Conservation (phyloP, 129 eudicot genomes). For the Flaveria robusta region DNA sequence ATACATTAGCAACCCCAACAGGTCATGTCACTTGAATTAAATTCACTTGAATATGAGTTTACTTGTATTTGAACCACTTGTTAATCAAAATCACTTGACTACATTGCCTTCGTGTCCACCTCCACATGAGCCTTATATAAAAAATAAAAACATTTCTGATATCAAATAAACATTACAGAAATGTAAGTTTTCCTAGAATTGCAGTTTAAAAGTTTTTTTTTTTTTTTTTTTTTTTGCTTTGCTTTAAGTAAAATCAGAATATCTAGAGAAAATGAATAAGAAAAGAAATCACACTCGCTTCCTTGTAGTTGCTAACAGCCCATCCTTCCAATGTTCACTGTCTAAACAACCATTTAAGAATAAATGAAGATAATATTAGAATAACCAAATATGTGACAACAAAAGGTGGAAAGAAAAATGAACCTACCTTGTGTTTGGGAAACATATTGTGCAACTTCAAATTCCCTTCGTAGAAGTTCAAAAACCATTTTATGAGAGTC, state of each 20-base stretch:
- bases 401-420: neutral
- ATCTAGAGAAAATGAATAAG: neutral
- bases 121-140: slow-evolving; percentile 79
- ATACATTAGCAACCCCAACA: too few species aligned
- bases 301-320: slow-evolving; percentile 88
- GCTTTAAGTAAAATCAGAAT: slow-evolving; percentile 5
- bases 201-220: neutral
- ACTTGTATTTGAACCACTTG: too few species aligned
- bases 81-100: slow-evolving; percentile 2
- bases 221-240: too few species aligned
- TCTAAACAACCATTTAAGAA: slow-evolving; percentile 67
- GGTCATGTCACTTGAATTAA: too few species aligned
- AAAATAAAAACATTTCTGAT: neutral
- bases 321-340: slow-evolving; percentile 95
- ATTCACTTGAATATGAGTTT: too few species aligned
- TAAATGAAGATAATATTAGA: slow-evolving; percentile 20
- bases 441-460: slow-evolving; percentile 69
- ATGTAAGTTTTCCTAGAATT: neutral
- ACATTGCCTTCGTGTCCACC: slow-evolving; percentile 77
- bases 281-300: slow-evolving; percentile 63
- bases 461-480: slow-evolving; percentile 88
- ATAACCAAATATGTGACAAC: slow-evolving; percentile 11
- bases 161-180: neutral
- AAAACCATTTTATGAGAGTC: slow-evolving; percentile 88
- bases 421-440: slow-evolving; percentile 77